Base-by-base conservation (phyloP, 2,329 filamentous ascomycete species). In the Exserohilum rostratum region DNA sequence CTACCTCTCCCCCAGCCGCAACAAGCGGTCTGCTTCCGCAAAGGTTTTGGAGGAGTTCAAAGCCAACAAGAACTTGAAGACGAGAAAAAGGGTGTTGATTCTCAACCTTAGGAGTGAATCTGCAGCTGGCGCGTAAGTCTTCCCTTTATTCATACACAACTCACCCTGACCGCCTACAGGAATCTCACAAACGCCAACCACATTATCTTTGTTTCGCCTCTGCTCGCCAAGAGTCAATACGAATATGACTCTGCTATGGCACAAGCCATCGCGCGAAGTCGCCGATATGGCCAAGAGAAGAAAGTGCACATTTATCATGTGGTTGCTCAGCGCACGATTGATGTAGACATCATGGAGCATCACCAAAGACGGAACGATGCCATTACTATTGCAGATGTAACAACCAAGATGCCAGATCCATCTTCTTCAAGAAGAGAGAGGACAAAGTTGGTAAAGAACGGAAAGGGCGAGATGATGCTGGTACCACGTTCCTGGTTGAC, bases 301-400 rank as follows among this genome's bases (percentile, higher is more conserved):
- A 67, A 69, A 1, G 86, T 89, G 2, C 77, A 84, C 48, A 79
- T 87, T 13, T 87, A 87, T 65, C 81, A 93, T 2, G 87, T 98
- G 17, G 87, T 96, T 7, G 95, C 91, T 10, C 89, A 97, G 69
- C 89, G 96, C 70, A 81, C 79, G 1, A 78, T 81, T 34, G 79
- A 81, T 33, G 75, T 81, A 1, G 78, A 81, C 53, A 76, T 81
- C 13, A 57, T 82, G 1, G 76, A 81, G 58, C 77, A 78, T 37
- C 71, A 76, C 2, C 76, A 80, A 51, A 70, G 68, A 12, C 68
- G 75, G 0, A 38, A 22, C 13, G 53, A 68, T n/a, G 66, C 57
- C 22, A 61, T 72, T 9, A 52, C 50, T 4, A 38, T 55, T 0
- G 10, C 29, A 1, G 22, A 29, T 2, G 60, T 58, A 13, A 27